These are phyloP conservation scores for Friedmanniomyces simplex DNA, from an alignment of 495 filamentous ascomycete species.

Conservation along the genomic window DNA sequence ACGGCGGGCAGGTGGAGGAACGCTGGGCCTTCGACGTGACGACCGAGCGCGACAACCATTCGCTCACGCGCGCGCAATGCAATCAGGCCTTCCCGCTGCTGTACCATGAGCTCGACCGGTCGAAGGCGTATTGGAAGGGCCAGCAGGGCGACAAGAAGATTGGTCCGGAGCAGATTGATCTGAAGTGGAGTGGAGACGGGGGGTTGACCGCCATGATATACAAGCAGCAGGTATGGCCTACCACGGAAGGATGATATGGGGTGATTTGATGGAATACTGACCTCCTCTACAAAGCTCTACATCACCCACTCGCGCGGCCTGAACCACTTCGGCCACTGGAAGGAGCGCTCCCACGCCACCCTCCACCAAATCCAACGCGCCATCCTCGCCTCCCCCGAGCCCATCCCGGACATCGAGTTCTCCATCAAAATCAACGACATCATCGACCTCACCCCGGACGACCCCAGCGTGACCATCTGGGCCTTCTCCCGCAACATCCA, in stretches of 20 bases:
- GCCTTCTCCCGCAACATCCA: constrained; percentile 34
- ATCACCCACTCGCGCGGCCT: constrained; percentile 3
- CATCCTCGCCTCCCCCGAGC: constrained; percentile 32
- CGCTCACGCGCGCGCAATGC: constrained; percentile 15
- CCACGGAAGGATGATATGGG: constrained; percentile 18
- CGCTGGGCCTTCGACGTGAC: constrained; percentile 6
- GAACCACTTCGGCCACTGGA: constrained; percentile 8
- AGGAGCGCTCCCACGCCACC: constrained; percentile 34
- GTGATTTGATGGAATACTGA: background rate
- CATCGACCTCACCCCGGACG: constrained; percentile 29
- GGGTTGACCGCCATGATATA: constrained; percentile 16
- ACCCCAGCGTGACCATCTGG: constrained; percentile 37
- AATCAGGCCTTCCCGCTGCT: constrained; percentile 11
- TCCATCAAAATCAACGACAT: constrained; percentile 44
- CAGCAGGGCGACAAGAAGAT: background rate
- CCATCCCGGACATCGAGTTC: constrained; percentile 55
- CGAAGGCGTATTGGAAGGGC: background rate
- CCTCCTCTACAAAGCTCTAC: background rate
- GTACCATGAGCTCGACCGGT: constrained; percentile 15
- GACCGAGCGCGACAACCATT: constrained; percentile 8
- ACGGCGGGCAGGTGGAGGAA: background rate
- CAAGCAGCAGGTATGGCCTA: constrained; percentile 31
- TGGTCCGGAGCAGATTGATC: background rate
- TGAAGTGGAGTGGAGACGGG: constrained; percentile 4
- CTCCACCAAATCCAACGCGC: constrained; percentile 35